Base-by-base conservation (phyloP, 495 filamentous ascomycete genomes). In the Penicillium canescens region DNA sequence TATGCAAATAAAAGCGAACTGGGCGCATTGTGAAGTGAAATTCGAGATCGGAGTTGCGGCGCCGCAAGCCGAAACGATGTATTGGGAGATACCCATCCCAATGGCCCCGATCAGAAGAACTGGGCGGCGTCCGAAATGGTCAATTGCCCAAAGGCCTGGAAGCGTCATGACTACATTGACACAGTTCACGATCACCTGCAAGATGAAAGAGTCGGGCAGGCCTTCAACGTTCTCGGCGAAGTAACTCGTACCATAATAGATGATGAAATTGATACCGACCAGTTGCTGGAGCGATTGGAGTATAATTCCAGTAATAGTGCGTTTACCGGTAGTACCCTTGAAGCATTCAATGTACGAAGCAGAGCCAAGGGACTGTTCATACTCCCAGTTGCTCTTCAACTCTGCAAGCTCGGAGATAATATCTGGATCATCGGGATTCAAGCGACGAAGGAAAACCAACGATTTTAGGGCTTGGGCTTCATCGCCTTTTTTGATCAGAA, bases 281-380 rank as follows among this genome's bases (percentile, higher is more conserved):
- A 92, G 68, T 60, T 94, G 90, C 69, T 93, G 90, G 3, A 93
- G 77, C 1, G 69, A 81, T 64, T 94, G 90, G 5, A 93, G 61
- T 4, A 73, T 68, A 70, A 86, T 89, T 21, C 90, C 90, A 11
- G 88, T 92, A 24, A 86, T 58, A 23, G 86, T 75, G 11, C 86
- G 79, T 68, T 86, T 88, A 42, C 77, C 69, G 61, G 86, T 78
- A 10, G 71, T 52, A 3, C 48, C 55, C 42, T 52, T 52, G 37
- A 57, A 57, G 23, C 55, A 56, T 11, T 56, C 54, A 2, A 51
- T 10, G 26, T 56, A 56, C 0, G 20, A 11, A 6, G 55, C 36
- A 3, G 5, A 33, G 10, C 55, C 55, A 66, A 89, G 78, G 65
- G 82, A 88, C 58, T 88, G 66, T 69, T 92, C 88, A 57, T 84